A percentile compares a stretch with the other conserved stretches of the same genome.
Conservation (phyloP, 306 rosid species). For the Cicer arietinum region DNA sequence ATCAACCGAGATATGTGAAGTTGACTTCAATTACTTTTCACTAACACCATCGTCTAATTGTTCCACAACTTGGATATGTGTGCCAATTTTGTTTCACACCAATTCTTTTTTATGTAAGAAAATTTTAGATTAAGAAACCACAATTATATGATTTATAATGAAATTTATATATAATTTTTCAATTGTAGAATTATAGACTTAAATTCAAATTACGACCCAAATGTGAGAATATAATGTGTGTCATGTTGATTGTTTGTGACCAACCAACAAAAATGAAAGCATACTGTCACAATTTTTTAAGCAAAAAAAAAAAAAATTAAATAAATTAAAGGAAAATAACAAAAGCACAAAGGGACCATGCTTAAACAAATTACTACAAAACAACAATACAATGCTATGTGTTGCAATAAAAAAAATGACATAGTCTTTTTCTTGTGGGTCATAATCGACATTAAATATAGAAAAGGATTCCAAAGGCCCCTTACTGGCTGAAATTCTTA, state of each 20-base stretch:
- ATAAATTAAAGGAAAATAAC: too few species aligned
- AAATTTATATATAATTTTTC: too few species aligned
- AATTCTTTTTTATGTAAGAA: too few species aligned
- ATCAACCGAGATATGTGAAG: neutral
- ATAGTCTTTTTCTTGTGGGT: neutral
- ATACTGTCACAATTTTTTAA: neutral
- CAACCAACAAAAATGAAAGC: constrained; percentile 7
- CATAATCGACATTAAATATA: neutral
- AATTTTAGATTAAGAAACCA: too few species aligned
- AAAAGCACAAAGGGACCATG: too few species aligned
- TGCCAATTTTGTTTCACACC: neutral
- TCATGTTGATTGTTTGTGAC: too few species aligned
- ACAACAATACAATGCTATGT: neutral
- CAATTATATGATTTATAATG: too few species aligned
- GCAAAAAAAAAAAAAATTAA: too few species aligned
- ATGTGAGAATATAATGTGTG: too few species aligned
- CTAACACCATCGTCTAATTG: neutral
- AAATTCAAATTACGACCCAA: too few species aligned
- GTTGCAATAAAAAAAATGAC: neutral
- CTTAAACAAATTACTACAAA: neutral
- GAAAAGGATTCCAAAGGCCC: neutral
- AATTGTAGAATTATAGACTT: too few species aligned
- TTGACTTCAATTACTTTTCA: constrained; percentile 17
- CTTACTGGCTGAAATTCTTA: neutral
- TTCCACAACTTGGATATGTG: too few species aligned